Conservation (phyloP, 2,329 filamentous ascomycete genomes). For the Metarhizium robertsii region DNA sequence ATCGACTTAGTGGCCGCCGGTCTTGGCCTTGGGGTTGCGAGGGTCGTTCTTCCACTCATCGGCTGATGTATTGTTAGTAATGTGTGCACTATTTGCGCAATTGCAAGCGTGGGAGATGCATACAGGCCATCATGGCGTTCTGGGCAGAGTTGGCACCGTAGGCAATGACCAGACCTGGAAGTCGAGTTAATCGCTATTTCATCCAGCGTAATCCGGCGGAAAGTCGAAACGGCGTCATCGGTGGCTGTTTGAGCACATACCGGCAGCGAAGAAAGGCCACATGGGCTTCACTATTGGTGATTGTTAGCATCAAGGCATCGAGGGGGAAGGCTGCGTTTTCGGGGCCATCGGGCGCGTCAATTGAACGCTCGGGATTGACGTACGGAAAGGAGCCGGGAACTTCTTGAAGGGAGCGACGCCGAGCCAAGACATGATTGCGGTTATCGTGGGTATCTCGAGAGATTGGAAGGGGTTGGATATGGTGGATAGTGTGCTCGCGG, state of each 20-base stretch:
- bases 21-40: conserved; percentile 62
- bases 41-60: conserved; percentile 97
- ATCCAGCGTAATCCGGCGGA: not conserved
- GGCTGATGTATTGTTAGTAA: conserved; percentile 42
- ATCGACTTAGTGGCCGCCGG: conserved; percentile 33
- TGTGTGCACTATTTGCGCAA: not conserved
- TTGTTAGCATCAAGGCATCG: conserved; percentile 11
- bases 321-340: not conserved
- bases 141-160: conserved; percentile 87
- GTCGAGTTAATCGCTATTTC: not conserved
- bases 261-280: conserved; percentile 88
- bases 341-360: not conserved
- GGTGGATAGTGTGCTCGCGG: not conserved
- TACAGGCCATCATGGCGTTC: conserved; percentile 70
- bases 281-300: conserved; percentile 66
- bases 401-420: conserved; percentile 61
- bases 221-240: not conserved
- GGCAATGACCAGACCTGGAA: conserved; percentile 68
- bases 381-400: conserved; percentile 71
- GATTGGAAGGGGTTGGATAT: conserved; percentile 18
- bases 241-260: conserved; percentile 47
- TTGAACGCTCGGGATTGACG: conserved; percentile 34
- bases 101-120: conserved; percentile 11
- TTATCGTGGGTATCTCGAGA: conserved; percentile 26
- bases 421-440: conserved; percentile 64